A percentile compares a stretch with the other conserved stretches of the same genome.
phyloP scores from a whole-genome alignment of 306 rosid species.

The Neltuma alba region DNA sequence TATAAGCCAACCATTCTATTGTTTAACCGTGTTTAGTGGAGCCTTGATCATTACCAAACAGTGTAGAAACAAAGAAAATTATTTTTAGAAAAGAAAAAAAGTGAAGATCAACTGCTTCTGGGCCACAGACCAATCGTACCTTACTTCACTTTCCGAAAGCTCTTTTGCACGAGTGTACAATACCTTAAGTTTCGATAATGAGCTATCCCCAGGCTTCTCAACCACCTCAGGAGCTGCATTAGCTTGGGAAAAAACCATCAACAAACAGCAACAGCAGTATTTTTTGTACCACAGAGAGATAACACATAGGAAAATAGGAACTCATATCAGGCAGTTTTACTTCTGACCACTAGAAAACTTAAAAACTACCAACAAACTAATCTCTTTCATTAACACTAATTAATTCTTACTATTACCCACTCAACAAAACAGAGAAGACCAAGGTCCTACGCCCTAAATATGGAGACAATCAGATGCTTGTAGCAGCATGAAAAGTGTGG shows the following conservation, averaged over 20 bases:
- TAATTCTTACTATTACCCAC: background rate
- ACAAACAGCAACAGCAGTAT: constrained; percentile 6
- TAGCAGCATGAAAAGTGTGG: background rate
- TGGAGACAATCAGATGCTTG: constrained; percentile 14
- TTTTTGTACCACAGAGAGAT: background rate
- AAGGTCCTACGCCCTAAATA: background rate
- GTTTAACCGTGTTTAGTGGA: background rate
- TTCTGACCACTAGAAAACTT: background rate
- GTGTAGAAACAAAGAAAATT: background rate
- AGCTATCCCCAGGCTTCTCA: constrained; percentile 95
- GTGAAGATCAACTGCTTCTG: constrained; percentile 25
- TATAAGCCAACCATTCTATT: constrained; percentile 9
- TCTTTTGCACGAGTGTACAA: constrained; percentile 86
- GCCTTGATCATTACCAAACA: constrained; percentile 13
- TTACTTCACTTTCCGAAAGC: constrained; percentile 78
- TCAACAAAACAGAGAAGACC: background rate
- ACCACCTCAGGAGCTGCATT: constrained; percentile 89
- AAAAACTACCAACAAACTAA: background rate
- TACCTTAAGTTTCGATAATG: constrained; percentile 62
- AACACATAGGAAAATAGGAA: background rate
- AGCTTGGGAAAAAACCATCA: constrained; percentile 31
- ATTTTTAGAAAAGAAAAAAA: background rate
- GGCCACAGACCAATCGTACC: constrained; percentile 46
- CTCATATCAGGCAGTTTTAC: background rate
- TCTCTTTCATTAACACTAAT: background rate